Evolutionary conservation across 2,329 filamentous ascomycete genomes (phyloP).

Genomic region (Emergomyces orientalis): DNA sequence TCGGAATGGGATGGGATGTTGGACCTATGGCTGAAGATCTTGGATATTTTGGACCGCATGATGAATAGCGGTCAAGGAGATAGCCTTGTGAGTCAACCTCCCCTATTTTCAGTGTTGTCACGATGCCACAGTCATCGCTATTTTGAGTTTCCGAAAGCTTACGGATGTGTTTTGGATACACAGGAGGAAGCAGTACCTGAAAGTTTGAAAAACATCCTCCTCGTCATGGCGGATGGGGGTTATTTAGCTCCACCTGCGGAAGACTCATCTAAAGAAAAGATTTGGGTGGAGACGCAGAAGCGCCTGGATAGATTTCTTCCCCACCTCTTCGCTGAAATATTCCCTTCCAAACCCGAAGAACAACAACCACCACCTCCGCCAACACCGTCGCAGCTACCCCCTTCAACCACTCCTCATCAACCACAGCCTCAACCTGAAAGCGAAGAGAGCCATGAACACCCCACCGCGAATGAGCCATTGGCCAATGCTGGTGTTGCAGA

Average conservation of each 20-base stretch:
- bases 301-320: conserved; percentile 53
- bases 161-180: conserved; percentile 1
- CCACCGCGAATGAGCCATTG: not conserved
- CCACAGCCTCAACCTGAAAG: not conserved
- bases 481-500: not conserved
- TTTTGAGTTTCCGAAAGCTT: conserved; percentile 5
- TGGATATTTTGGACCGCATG: conserved; percentile 88
- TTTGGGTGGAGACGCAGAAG: conserved; percentile 55
- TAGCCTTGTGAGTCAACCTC: conserved; percentile 56
- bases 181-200: conserved; percentile 93
- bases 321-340: conserved; percentile 49
- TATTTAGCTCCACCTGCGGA: conserved; percentile 62
- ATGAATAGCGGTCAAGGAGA: conserved; percentile 94
- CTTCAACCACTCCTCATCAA: not conserved
- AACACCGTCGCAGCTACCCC: not conserved
- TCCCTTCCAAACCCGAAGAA: conserved; percentile 32
- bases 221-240: conserved; percentile 88
- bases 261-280: conserved; percentile 41
- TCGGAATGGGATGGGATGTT: conserved; percentile 82
- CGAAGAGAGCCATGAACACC: not conserved
- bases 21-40: conserved; percentile 82
- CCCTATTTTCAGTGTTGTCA: not conserved
- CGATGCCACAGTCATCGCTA: not conserved
- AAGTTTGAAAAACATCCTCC: conserved; percentile 86
- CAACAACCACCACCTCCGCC: not conserved